phyloP scores from a whole-genome alignment of 2,329 filamentous ascomycete species.

The Dothideomycetes sp. region DNA sequence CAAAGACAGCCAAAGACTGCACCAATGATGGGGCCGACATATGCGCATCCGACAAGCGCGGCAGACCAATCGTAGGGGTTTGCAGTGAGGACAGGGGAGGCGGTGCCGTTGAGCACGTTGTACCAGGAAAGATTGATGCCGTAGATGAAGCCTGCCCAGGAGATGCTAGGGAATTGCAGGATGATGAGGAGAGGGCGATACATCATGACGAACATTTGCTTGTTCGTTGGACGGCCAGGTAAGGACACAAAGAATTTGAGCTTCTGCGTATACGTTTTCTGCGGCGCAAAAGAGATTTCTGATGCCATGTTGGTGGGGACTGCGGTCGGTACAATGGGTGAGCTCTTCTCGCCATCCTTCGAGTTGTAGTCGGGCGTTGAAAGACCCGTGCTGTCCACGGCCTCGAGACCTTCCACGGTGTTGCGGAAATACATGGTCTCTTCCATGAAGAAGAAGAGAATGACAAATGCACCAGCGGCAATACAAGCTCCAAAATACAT shows the following conservation, averaged over 20 bases:
- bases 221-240: conserved; percentile 12
- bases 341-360: too few relatives aligned
- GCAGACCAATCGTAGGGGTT: conserved; percentile 25
- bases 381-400: not conserved
- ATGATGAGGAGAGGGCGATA: conserved; percentile 11
- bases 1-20: conserved; percentile 16
- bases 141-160: conserved; percentile 7
- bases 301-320: too few relatives aligned
- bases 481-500: conserved; percentile 3
- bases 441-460: conserved; percentile 6
- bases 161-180: not conserved
- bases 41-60: conserved; percentile 21
- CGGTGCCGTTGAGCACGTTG: conserved; percentile 8
- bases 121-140: conserved; percentile 8
- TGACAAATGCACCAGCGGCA: not conserved
- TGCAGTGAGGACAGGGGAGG: conserved; percentile 8
- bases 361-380: too few relatives aligned
- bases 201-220: conserved; percentile 12
- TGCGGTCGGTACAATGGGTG: too few relatives aligned
- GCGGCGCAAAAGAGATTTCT: not conserved
- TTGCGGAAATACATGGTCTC: conserved; percentile 8
- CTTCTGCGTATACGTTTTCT: conserved; percentile 12
- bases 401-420: not conserved
- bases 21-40: conserved; percentile 20
- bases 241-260: conserved; percentile 11